phyloP scores from a whole-genome alignment of 192 early-diverging fungal genomes.

The Coemansia sp. region DNA sequence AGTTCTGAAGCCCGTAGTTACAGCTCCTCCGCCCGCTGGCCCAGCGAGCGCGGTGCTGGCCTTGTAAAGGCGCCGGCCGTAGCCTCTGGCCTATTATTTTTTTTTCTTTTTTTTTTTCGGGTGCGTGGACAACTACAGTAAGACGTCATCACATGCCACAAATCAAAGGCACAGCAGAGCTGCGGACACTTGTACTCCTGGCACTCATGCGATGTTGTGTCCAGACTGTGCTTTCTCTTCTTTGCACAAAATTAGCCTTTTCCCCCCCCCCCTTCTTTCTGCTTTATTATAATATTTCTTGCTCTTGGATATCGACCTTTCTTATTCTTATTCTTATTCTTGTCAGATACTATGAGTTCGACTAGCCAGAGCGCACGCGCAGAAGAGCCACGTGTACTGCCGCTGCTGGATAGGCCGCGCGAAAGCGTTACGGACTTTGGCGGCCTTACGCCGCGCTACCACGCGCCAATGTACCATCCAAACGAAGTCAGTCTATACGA shows the following conservation, averaged over 20 bases:
- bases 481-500: slow-evolving; percentile 53
- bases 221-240: not conserved
- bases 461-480: slow-evolving; percentile 42
- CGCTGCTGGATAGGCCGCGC: slow-evolving; percentile 21
- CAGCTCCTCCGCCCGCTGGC: not conserved
- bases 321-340: no score
- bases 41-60: not conserved
- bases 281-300: not conserved
- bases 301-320: no score
- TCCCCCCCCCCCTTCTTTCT: not conserved
- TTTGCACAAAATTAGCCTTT: not conserved
- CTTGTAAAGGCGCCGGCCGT: not conserved
- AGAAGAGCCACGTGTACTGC: not conserved
- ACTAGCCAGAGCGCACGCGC: not conserved
- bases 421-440: slow-evolving; percentile 34
- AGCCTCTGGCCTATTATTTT: no score
- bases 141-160: not conserved
- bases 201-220: no score
- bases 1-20: slow-evolving; percentile 20
- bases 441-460: slow-evolving; percentile 30
- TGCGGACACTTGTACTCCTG: no score
- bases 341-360: not conserved
- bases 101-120: not conserved
- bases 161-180: not conserved
- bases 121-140: not conserved